A percentile compares a stretch with the other conserved stretches of the same genome.
These are phyloP conservation scores for Alternaria dauci DNA, from an alignment of 2,329 filamentous ascomycete genomes.

Conservation along the genomic window DNA sequence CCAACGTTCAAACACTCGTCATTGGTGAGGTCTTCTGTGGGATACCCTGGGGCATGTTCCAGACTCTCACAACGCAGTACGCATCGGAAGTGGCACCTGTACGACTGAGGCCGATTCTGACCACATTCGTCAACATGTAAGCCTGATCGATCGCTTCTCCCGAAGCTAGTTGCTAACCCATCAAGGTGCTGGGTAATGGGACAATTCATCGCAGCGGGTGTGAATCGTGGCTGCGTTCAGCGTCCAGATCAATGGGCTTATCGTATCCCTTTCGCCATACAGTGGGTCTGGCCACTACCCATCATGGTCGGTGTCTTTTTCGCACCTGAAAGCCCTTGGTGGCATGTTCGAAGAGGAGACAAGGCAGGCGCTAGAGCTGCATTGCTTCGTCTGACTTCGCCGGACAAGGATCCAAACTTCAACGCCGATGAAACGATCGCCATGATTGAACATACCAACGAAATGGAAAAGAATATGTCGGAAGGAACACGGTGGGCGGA, in stretches of 20 bases:
- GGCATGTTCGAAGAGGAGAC: conserved; percentile 71
- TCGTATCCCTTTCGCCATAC: conserved; percentile 70
- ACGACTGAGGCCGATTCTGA: conserved; percentile 63
- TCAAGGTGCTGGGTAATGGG: conserved; percentile 72
- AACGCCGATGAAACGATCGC: conserved; percentile 66
- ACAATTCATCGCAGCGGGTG: conserved; percentile 74
- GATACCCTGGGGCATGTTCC: conserved; percentile 57
- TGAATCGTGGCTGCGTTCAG: conserved; percentile 71
- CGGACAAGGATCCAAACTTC: conserved; percentile 65
- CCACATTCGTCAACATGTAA: conserved; percentile 72
- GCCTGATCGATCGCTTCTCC: background rate
- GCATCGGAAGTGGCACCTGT: conserved; percentile 71
- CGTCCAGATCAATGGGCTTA: conserved; percentile 72
- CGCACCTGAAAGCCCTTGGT: conserved; percentile 76
- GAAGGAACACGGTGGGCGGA: conserved; percentile 77
- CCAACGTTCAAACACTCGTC: conserved; percentile 49
- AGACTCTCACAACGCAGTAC: conserved; percentile 57
- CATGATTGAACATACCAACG: conserved; percentile 90
- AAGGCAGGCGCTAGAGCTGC: conserved; percentile 70
- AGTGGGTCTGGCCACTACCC: conserved; percentile 78
- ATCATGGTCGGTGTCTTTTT: conserved; percentile 71
- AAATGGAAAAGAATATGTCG: conserved; percentile 74
- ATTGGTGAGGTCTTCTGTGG: conserved; percentile 57
- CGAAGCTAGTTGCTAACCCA: background rate
- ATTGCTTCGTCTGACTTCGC: conserved; percentile 70